Evolutionary conservation across 202 grass and related monocot genomes (phyloP).

Genomic region (Saccharum hybrid): DNA sequence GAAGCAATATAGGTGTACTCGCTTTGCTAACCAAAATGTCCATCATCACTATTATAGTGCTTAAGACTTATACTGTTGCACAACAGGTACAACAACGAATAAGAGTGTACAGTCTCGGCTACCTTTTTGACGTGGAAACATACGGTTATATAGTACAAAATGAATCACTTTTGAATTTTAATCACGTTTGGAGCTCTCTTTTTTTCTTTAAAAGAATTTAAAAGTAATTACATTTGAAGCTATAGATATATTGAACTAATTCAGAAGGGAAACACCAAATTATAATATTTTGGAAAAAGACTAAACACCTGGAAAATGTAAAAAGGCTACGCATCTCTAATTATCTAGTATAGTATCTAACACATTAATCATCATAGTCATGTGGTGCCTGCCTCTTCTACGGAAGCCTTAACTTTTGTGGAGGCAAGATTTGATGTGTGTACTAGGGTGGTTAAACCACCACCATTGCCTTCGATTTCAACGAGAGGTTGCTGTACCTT

Average conservation of each 20-base stretch:
- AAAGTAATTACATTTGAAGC: background rate
- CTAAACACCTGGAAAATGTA: background rate
- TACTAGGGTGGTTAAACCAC: constrained; percentile 58
- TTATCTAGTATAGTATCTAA: background rate
- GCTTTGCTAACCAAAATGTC: constrained; percentile 30
- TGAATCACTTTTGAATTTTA: background rate
- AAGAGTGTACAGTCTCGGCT: background rate
- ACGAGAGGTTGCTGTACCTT: constrained; percentile 45
- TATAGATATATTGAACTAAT: background rate
- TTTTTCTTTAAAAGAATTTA: background rate
- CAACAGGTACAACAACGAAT: constrained; percentile 14
- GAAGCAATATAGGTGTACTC: background rate
- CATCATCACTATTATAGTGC: background rate
- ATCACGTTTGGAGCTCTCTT: background rate
- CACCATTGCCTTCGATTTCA: constrained; percentile 45
- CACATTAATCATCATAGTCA: background rate
- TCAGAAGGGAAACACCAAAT: background rate
- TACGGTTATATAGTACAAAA: background rate
- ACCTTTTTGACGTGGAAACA: constrained; percentile 2
- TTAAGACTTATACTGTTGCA: no score
- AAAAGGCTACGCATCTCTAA: constrained; percentile 2
- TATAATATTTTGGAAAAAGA: background rate
- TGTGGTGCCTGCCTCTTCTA: background rate
- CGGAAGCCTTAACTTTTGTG: constrained; percentile 21
- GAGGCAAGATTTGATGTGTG: constrained; percentile 34